Conservation (phyloP, 2,329 filamentous ascomycete species). For the Coleophoma cylindrospora region DNA sequence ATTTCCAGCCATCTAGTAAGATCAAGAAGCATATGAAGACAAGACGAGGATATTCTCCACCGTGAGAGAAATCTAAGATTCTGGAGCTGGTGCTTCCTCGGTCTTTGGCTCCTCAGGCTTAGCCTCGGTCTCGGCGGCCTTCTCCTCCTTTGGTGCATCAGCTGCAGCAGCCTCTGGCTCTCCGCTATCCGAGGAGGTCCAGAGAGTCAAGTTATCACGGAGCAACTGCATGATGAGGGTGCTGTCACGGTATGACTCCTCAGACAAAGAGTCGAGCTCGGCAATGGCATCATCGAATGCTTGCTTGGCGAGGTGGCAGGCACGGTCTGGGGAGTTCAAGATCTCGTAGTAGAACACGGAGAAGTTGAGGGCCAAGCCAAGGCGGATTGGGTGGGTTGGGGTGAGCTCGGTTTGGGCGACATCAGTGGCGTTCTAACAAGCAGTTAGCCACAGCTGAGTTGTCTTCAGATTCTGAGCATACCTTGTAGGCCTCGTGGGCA, state of each 20-base stretch:
- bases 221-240: constrained; percentile 99
- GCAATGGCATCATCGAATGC: constrained; percentile 96
- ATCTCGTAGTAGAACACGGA: constrained; percentile 99
- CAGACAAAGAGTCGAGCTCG: constrained; percentile 91
- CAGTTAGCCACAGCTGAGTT: too few species aligned
- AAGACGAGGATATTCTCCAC: constrained; percentile 28
- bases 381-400: constrained; percentile 88
- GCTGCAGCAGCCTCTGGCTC: constrained; percentile 63
- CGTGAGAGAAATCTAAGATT: constrained; percentile 44
- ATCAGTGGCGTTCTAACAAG: constrained; percentile 64
- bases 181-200: constrained; percentile 88
- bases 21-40: constrained; percentile 30
- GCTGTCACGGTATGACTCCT: constrained; percentile 98
- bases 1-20: constrained; percentile 22
- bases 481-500: constrained; percentile 94
- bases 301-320: constrained; percentile 95
- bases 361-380: constrained; percentile 91
- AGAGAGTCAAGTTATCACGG: constrained; percentile 95
- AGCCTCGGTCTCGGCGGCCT: constrained; percentile 28
- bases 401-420: constrained; percentile 85
- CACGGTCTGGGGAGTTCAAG: constrained; percentile 95
- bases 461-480: neutral
- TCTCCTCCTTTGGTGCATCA: constrained; percentile 59
- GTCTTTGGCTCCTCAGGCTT: constrained; percentile 17
- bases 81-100: constrained; percentile 36